Evolutionary conservation across 1,284 basidiomycete species (phyloP), one percentile per base, ranked within the genome.

Genomic region (Phellopilus nigrolimitatus): DNA sequence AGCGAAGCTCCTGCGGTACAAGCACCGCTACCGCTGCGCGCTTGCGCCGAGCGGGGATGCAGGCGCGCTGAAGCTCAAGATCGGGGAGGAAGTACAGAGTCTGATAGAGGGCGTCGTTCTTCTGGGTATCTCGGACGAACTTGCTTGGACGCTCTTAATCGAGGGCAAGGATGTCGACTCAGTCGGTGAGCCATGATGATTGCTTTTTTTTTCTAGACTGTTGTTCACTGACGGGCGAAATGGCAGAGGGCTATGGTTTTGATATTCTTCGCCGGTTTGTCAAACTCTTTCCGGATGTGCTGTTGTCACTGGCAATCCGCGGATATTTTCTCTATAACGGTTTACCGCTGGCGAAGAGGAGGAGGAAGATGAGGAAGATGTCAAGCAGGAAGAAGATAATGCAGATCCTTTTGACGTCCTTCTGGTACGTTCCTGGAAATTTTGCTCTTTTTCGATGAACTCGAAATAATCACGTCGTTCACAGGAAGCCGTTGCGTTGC

Each of bases 71-170:
- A 93, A 91, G 64, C 60, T 61, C 4, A 60, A 64, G 13, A 57
- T 85, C 10, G 70, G 79, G 2, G 64, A 68, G n/a, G 82, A 89
- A 57, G 71, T 95, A 3, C 75, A 88, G 45, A 76, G 79, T 4
- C 68, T 95, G 42, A 75, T 88, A 1, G 69, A 76, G 13, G 92
- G 90, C 2, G 78, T 82, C 42, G 79, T 95, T 8, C 68, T 92
- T 4, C 71, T 97, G 25, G 71, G 74, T 25, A 75, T 92, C n/a
- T 76, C 80, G 0, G 83, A 95, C 60, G 82, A 87, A 57, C 60
- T 85, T 12, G 89, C 90, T 0, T 97, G 93, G 93, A 75, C 69
- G 28, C 66, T 91, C 15, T 82, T 76, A 56, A 71, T 98, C 36
- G 91, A 98, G 61, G 80, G 84, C 59, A 79, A 73, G 43, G 85